These are phyloP conservation scores for Penicillium aurantiogriseum DNA, from an alignment of 2,329 filamentous ascomycete genomes.

Conservation along the genomic window DNA sequence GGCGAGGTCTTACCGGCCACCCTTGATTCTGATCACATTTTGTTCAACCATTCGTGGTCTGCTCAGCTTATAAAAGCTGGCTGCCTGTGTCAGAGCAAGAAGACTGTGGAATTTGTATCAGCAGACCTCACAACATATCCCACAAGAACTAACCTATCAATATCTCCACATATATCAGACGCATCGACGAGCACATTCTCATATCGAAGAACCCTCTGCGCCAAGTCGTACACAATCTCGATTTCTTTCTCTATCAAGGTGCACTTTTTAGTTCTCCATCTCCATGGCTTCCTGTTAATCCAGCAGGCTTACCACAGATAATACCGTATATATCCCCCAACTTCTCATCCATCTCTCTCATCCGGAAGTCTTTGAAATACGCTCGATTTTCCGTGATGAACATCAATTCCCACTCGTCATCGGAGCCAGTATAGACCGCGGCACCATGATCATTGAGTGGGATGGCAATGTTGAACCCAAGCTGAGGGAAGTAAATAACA, in stretches of 20 bases:
- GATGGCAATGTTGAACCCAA: conserved; percentile 83
- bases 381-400: conserved; percentile 69
- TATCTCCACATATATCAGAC: conserved; percentile 80
- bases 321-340: conserved; percentile 81
- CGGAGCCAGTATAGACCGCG: conserved; percentile 63
- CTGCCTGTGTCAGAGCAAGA: conserved; percentile 75
- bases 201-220: conserved; percentile 66
- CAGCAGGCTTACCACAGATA: conserved; percentile 67
- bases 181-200: conserved; percentile 64
- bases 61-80: conserved; percentile 68
- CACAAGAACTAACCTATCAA: conserved; percentile 61
- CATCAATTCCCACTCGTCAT: conserved; percentile 71
- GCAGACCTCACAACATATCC: not conserved
- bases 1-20: conserved; percentile 60
- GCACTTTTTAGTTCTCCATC: not conserved
- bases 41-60: conserved; percentile 67
- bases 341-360: conserved; percentile 75
- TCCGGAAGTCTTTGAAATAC: conserved; percentile 84
- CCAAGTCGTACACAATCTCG: conserved; percentile 77
- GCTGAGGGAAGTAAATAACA: conserved; percentile 86
- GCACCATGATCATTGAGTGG: conserved; percentile 60
- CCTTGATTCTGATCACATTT: conserved; percentile 70
- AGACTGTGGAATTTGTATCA: conserved; percentile 51
- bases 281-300: not conserved
- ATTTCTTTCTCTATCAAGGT: conserved; percentile 70